Evolutionary conservation across 345 rosid species (phyloP), one percentile per base, ranked within the genome.

Genomic region (Cardamine chenopodiifolia): DNA sequence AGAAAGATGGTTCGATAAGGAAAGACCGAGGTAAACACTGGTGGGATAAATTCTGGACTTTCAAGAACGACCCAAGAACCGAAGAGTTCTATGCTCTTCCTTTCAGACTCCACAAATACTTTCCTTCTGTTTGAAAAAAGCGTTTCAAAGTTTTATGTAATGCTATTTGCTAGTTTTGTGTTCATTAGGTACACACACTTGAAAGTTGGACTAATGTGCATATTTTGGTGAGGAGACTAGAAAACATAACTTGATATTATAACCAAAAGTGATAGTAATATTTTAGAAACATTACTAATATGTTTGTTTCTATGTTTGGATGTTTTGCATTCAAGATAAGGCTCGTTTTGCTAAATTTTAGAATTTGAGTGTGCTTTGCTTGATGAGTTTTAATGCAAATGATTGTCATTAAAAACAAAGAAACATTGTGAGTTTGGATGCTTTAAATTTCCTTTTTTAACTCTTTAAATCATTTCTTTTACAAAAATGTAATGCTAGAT

Each of bases 11-110:
- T 50, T 35, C 75, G 10, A 72, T 86, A 49, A 86, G 89, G 87
- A 95, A 92, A 80, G 99, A 95, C 83, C 29, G 98, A 62, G 99
- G 99, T 26, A 88, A 82, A 80, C 94, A 90, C 71, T 95, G 99
- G 99, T 92, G 99, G 99, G 92, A 85, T 76, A 95, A 48, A 50
- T 95, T 89, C 91, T 62, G 79, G 82, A 74, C 87, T 9, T 95
- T 78, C 88, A 72, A 88, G 72, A 82, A 79, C 0, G 99, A 95
- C 68, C 9, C 85, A 0, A 87, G 98, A 79, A 95, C 87, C 37
- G 88, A 82, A 50, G 99, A 95, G 73, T 95, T 90, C 74, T 95
- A 95, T 75, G 87, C 97, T 48, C 83, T 95, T 68, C 99, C 99
- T 32, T 90, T 95, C 83, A 92, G 85, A 42, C 95, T 95, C 35